These are phyloP conservation scores for Podaxis sp. DNA, from an alignment of 768 basidiomycete genomes.

Conservation along the genomic window DNA sequence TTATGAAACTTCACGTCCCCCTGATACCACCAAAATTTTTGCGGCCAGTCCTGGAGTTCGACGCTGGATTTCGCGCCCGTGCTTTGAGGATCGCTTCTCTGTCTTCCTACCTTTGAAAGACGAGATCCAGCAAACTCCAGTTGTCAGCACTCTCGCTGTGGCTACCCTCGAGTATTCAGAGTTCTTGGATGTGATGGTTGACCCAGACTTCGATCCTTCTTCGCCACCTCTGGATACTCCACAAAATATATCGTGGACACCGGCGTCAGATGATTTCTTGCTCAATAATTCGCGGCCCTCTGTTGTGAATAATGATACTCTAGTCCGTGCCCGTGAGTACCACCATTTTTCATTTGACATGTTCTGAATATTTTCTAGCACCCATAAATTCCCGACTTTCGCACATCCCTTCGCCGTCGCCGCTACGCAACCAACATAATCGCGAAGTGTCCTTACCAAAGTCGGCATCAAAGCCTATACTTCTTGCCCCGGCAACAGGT, in stretches of 20 bases:
- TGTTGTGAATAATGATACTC: neutral
- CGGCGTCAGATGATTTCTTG: neutral
- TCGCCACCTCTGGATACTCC: conserved; percentile 15
- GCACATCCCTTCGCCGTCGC: conserved; percentile 46
- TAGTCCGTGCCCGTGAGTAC: neutral
- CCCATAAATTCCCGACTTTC: conserved; percentile 28
- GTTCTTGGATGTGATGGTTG: conserved; percentile 61
- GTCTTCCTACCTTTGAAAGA: conserved; percentile 47
- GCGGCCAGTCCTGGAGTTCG: conserved; percentile 55
- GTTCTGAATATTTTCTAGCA: conserved; percentile 18
- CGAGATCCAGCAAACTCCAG: conserved; percentile 35
- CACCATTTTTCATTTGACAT: conserved; percentile 7
- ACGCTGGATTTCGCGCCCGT: conserved; percentile 70
- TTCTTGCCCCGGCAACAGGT: conserved; percentile 13
- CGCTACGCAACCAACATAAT: conserved; percentile 42
- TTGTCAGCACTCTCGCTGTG: conserved; percentile 55
- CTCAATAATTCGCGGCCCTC: neutral
- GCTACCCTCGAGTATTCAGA: conserved; percentile 74
- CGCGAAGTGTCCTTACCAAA: conserved; percentile 3
- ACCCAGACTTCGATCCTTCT: conserved; percentile 35
- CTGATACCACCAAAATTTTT: conserved; percentile 28
- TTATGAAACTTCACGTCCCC: conserved; percentile 32
- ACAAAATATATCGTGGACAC: conserved; percentile 11
- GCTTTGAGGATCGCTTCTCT: conserved; percentile 69
- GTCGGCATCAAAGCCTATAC: neutral